Evolutionary conservation across 2,329 filamentous ascomycete species (phyloP).

Genomic region (Ascochyta pisi): DNA sequence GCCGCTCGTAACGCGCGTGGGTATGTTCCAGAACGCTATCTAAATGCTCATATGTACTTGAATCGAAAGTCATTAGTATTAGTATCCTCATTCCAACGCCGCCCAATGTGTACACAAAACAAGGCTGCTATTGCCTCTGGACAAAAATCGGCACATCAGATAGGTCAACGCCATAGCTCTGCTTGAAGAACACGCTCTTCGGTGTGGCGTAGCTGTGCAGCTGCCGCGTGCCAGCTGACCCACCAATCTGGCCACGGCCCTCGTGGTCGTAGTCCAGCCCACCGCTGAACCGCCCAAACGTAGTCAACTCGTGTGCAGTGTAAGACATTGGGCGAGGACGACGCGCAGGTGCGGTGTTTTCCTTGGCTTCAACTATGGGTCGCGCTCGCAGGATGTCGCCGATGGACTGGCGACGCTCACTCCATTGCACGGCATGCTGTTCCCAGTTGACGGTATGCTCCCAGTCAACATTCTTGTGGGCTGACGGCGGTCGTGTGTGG

Average conservation of each 20-base stretch:
- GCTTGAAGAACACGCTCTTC: constrained; percentile 39
- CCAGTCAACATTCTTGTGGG: constrained; percentile 22
- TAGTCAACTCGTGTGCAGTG: constrained; percentile 8
- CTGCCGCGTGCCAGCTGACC: constrained; percentile 46
- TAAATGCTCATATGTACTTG: constrained; percentile 1
- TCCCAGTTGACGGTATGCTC: constrained; percentile 34
- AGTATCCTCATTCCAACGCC: constrained; percentile 3
- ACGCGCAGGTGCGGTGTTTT: constrained; percentile 10
- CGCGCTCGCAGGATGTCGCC: constrained; percentile 32
- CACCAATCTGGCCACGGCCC: constrained; percentile 40
- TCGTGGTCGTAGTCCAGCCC: constrained; percentile 48
- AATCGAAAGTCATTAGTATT: constrained; percentile 8
- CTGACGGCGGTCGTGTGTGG: constrained; percentile 15
- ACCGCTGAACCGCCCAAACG: constrained; percentile 46
- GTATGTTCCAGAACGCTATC: constrained; percentile 6
- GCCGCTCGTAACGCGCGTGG: not conserved
- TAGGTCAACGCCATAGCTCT: constrained; percentile 42
- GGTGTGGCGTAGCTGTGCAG: constrained; percentile 39
- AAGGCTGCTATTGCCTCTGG: constrained; percentile 15
- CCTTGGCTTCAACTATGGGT: constrained; percentile 6
- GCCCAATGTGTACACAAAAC: not conserved
- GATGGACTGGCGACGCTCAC: constrained; percentile 41
- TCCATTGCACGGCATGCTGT: constrained; percentile 35
- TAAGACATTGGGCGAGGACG: constrained; percentile 10
- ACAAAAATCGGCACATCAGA: constrained; percentile 44